Conservation (phyloP, 2,329 filamentous ascomycete species). For the Clarireedia sp. region DNA sequence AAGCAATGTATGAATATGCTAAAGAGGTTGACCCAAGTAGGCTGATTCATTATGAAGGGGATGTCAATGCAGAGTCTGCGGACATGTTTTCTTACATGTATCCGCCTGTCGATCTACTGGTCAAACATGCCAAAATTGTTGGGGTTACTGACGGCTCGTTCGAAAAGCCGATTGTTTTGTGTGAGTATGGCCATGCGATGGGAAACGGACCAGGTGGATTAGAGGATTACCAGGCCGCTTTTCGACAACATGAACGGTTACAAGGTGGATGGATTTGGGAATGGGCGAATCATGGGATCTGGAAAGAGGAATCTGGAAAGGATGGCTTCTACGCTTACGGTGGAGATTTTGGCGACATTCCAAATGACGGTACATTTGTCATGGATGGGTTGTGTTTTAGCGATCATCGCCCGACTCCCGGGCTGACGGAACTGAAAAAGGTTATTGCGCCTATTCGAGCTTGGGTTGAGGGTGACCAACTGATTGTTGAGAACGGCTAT, state of each 20-base stretch:
- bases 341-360: constrained; percentile 53
- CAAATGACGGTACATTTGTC: constrained; percentile 53
- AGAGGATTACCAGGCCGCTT: constrained; percentile 59
- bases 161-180: constrained; percentile 50
- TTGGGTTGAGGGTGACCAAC: constrained; percentile 28
- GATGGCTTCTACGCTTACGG: constrained; percentile 48
- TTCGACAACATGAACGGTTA: constrained; percentile 31
- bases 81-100: constrained; percentile 54
- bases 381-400: constrained; percentile 52
- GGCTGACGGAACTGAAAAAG: constrained; percentile 49
- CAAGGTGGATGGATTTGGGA: constrained; percentile 49
- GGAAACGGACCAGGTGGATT: constrained; percentile 66
- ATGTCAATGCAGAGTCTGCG: constrained; percentile 40
- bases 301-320: constrained; percentile 36
- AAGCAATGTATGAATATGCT: constrained; percentile 55
- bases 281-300: constrained; percentile 54
- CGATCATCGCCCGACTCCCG: constrained; percentile 48
- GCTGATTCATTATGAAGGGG: constrained; percentile 50
- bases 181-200: constrained; percentile 58
- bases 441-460: constrained; percentile 46
- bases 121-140: constrained; percentile 29
- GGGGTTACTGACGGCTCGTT: constrained; percentile 36
- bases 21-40: constrained; percentile 42
- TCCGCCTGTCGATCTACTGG: constrained; percentile 37
- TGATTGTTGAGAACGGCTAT: constrained; percentile 39